Percentiles rank a stretch among this genome's conserved stretches.
phyloP scores from a whole-genome alignment of 352 stramenopile species.

The Pythium monospermum region DNA sequence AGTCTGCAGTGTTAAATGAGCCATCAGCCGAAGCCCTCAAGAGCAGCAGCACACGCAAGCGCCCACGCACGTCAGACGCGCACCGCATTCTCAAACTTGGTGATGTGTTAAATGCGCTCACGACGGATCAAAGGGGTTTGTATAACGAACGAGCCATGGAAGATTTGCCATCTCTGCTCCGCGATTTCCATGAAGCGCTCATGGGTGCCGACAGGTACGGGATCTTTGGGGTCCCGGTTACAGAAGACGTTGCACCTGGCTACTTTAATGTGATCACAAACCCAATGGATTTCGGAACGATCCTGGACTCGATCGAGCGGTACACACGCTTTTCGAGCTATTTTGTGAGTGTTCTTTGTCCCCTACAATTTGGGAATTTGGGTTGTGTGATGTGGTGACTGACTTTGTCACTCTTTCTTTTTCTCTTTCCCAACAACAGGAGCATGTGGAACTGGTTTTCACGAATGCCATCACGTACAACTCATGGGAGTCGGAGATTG shows the following conservation, averaged over 20 bases:
- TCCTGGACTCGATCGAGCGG: conserved; percentile 75
- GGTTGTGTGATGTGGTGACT: neutral
- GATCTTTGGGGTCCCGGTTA: conserved; percentile 88
- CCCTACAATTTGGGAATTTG: too few species aligned
- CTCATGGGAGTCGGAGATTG: conserved; percentile 50
- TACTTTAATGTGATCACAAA: conserved; percentile 87
- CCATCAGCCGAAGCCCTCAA: conserved; percentile 10
- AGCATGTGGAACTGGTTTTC: conserved; percentile 69
- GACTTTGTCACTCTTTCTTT: neutral
- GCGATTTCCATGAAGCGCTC: conserved; percentile 69
- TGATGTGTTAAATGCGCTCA: conserved; percentile 46
- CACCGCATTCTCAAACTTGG: conserved; percentile 39
- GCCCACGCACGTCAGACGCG: conserved; percentile 31
- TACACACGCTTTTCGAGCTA: conserved; percentile 73
- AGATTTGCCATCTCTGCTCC: conserved; percentile 48
- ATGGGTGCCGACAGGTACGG: conserved; percentile 66
- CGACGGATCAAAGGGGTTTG: conserved; percentile 40
- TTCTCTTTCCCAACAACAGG: conserved; percentile 25
- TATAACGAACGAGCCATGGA: conserved; percentile 54
- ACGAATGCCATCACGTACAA: conserved; percentile 83
- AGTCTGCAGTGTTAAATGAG: conserved; percentile 2
- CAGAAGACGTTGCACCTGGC: conserved; percentile 88
- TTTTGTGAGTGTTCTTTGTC: conserved; percentile 81
- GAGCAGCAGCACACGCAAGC: conserved; percentile 30
- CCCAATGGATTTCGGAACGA: conserved; percentile 95